Conservation (phyloP, 2,329 filamentous ascomycete species). For the Epichloe coenophiala region DNA sequence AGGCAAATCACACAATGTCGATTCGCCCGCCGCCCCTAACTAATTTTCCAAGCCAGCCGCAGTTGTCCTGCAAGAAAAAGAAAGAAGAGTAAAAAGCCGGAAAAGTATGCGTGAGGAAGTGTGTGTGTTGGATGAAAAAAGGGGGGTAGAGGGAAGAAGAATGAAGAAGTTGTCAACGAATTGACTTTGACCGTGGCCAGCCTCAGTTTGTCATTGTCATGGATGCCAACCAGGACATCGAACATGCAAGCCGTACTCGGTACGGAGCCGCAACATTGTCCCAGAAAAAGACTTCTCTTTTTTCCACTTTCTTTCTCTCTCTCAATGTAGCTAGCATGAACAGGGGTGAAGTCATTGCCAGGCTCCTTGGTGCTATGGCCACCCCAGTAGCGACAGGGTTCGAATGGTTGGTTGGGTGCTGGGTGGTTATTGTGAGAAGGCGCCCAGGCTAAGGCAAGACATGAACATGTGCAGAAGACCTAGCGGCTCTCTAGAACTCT, state of each 20-base stretch:
- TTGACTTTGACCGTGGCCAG: background rate
- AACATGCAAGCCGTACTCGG: background rate
- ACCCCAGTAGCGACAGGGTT: constrained; percentile 9
- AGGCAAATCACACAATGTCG: constrained; percentile 3
- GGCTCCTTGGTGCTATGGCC: constrained; percentile 9
- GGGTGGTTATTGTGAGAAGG: constrained; percentile 8
- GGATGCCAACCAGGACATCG: constrained; percentile 2
- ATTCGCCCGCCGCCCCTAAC: constrained; percentile 1
- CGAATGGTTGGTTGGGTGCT: constrained; percentile 3
- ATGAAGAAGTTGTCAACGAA: background rate
- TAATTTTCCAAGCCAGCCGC: constrained; percentile 1
- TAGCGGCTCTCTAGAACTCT: background rate
- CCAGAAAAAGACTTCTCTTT: background rate
- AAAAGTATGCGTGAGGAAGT: background rate
- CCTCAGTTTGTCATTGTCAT: constrained; percentile 1
- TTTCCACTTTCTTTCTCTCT: background rate
- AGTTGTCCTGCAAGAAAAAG: constrained; percentile 1
- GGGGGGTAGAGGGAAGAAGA: background rate
- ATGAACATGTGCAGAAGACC: background rate
- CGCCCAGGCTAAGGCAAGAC: constrained; percentile 7
- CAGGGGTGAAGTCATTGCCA: constrained; percentile 9
- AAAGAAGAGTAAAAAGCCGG: background rate
- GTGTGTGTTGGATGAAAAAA: background rate
- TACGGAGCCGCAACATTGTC: constrained; percentile 2
- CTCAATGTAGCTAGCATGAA: constrained; percentile 5